These are phyloP conservation scores for Brassica hybrid DNA, from an alignment of 441 rosid genomes.

Conservation along the genomic window DNA sequence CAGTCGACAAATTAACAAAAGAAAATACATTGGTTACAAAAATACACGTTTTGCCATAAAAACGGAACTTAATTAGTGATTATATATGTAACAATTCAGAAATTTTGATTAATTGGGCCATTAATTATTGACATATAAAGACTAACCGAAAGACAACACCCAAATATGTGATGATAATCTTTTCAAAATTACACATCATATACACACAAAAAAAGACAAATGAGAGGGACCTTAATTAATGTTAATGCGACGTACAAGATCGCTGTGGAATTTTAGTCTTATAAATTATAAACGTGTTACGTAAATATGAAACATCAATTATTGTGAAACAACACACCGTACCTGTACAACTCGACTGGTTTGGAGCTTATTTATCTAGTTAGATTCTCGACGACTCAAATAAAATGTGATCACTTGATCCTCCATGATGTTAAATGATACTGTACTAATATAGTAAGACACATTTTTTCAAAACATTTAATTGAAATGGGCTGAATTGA, in stretches of 20 bases:
- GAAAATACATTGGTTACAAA: too few species aligned
- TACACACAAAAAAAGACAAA: not conserved
- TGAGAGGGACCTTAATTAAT: not conserved
- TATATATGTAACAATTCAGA: too few species aligned
- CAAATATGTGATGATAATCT: not conserved
- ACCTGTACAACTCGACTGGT: constrained; percentile 23
- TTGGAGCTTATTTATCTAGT: not conserved
- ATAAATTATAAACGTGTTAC: not conserved
- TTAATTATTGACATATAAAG: not conserved
- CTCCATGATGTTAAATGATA: constrained; percentile 9
- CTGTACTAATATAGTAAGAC: constrained; percentile 4
- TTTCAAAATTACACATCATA: constrained; percentile 13
- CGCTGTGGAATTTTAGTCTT: not conserved
- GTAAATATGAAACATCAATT: not conserved
- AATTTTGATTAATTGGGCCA: not conserved
- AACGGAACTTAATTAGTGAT: too few species aligned
- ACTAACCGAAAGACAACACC: not conserved
- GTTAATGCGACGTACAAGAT: constrained; percentile 10
- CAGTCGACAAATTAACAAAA: not conserved
- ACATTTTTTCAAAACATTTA: not conserved
- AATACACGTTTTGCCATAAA: not conserved
- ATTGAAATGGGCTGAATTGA: not conserved
- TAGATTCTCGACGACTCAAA: constrained; percentile 32
- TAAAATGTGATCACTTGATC: constrained; percentile 3
- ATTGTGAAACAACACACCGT: constrained; percentile 16